Evolutionary conservation across 2,329 filamentous ascomycete species (phyloP).

Genomic region (Didymella keratinophila): DNA sequence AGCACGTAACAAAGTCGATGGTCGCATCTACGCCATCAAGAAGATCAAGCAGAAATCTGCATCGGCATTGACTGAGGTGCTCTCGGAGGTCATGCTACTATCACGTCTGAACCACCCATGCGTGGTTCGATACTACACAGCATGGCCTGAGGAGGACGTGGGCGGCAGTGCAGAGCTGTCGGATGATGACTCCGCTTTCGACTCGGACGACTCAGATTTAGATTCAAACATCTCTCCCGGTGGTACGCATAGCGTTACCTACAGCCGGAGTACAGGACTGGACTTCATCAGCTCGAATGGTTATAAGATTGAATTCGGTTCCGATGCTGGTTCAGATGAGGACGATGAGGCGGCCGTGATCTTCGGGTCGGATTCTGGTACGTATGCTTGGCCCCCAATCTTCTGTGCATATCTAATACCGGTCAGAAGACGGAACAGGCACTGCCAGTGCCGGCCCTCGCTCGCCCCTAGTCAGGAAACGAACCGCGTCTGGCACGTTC

Average conservation of each 20-base stretch:
- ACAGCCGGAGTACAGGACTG: conserved; percentile 76
- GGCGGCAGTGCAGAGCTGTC: conserved; percentile 54
- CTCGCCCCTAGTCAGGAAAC: conserved; percentile 47
- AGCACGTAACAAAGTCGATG: conserved; percentile 91
- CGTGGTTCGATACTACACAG: conserved; percentile 90
- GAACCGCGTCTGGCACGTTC: conserved; percentile 57
- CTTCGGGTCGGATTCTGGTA: conserved; percentile 51
- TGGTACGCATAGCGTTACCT: conserved; percentile 58
- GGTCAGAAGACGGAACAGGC: conserved; percentile 57
- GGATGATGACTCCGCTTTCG: conserved; percentile 41
- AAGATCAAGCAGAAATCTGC: conserved; percentile 88
- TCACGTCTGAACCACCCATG: conserved; percentile 92
- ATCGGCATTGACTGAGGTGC: conserved; percentile 76
- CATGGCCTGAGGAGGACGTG: conserved; percentile 83
- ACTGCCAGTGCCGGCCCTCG: conserved; percentile 38
- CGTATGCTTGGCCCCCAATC: not conserved
- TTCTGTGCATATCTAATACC: conserved; percentile 18
- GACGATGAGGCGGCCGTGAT: conserved; percentile 43
- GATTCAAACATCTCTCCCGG: conserved; percentile 39
- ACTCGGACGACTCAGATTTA: conserved; percentile 36
- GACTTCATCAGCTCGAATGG: conserved; percentile 93
- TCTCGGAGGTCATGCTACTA: conserved; percentile 85
- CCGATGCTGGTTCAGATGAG: conserved; percentile 58
- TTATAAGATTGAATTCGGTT: conserved; percentile 79
- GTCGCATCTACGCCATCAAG: conserved; percentile 94